Percentiles rank a stretch among this genome's conserved stretches.
Evolutionary conservation across 2,329 filamentous ascomycete species (phyloP).

Genomic region (Nothopassalora personata): DNA sequence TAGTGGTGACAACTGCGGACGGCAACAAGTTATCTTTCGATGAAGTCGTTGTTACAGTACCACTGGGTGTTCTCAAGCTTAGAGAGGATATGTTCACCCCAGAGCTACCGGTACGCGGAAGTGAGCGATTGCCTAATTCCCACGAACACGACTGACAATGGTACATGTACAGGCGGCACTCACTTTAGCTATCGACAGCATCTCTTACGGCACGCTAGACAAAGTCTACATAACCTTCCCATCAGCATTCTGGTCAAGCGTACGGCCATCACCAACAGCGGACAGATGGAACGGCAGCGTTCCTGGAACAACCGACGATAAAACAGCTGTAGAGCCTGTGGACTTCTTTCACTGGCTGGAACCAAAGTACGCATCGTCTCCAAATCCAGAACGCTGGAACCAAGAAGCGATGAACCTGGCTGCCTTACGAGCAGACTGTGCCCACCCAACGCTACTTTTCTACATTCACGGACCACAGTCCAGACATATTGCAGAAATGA

Average conservation of each 20-base stretch:
- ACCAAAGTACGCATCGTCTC: conserved; percentile 59
- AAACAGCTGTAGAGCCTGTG: neutral
- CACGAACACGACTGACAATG: conserved; percentile 26
- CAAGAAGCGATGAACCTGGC: conserved; percentile 66
- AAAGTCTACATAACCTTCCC: conserved; percentile 65
- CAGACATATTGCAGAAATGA: conserved; percentile 44
- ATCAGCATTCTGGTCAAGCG: conserved; percentile 63
- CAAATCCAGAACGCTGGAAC: conserved; percentile 59
- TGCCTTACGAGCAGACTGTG: conserved; percentile 49
- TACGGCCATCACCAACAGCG: neutral
- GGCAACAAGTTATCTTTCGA: conserved; percentile 53
- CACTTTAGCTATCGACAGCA: conserved; percentile 56
- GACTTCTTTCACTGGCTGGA: conserved; percentile 73
- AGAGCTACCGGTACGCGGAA: conserved; percentile 43
- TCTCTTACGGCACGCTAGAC: conserved; percentile 66
- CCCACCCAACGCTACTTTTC: conserved; percentile 80
- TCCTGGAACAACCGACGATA: neutral
- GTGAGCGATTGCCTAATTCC: too few relatives aligned
- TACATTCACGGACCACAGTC: conserved; percentile 67
- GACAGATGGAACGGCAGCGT: neutral
- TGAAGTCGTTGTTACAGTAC: conserved; percentile 62
- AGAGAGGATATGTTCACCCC: conserved; percentile 57
- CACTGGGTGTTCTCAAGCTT: conserved; percentile 63
- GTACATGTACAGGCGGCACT: conserved; percentile 32
- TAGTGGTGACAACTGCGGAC: conserved; percentile 33